Evolutionary conservation across 768 basidiomycete species (phyloP).

Genomic region (Serendipita sp.): DNA sequence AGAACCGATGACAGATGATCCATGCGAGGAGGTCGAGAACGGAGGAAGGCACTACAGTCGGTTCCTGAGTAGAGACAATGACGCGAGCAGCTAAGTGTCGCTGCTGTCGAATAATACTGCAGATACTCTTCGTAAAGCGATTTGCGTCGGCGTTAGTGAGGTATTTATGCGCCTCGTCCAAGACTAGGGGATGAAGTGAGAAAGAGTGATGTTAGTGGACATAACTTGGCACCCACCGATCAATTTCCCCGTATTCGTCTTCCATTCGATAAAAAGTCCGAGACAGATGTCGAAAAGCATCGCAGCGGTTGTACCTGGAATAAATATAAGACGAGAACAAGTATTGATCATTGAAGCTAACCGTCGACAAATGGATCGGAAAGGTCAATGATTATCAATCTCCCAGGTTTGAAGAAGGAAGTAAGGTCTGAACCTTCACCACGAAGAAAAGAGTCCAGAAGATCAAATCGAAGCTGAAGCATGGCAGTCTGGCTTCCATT

Average conservation of each 20-base stretch:
- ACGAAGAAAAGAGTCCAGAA: constrained; percentile 40
- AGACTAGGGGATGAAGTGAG: constrained; percentile 20
- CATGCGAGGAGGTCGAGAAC: constrained; percentile 52
- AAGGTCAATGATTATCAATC: background rate
- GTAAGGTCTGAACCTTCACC: constrained; percentile 15
- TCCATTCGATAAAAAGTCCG: constrained; percentile 6
- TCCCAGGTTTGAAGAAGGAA: background rate
- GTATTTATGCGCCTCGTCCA: constrained; percentile 72
- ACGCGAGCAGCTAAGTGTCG: constrained; percentile 58
- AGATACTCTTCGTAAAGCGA: constrained; percentile 41
- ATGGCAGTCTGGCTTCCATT: constrained; percentile 39
- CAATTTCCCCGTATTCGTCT: constrained; percentile 4
- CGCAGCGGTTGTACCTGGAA: background rate
- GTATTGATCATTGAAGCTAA: constrained; percentile 37
- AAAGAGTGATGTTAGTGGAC: background rate
- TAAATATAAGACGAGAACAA: background rate
- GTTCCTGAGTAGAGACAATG: constrained; percentile 64
- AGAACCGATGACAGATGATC: constrained; percentile 52
- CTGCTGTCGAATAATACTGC: constrained; percentile 51
- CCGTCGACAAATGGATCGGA: background rate
- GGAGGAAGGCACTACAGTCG: constrained; percentile 53
- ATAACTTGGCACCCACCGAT: background rate
- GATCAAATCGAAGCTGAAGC: constrained; percentile 44
- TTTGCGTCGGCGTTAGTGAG: constrained; percentile 32
- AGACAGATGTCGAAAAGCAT: constrained; percentile 9